These are phyloP conservation scores for Kitagawia praeruptora DNA, from an alignment of 129 eudicot species.

Conservation along the genomic window DNA sequence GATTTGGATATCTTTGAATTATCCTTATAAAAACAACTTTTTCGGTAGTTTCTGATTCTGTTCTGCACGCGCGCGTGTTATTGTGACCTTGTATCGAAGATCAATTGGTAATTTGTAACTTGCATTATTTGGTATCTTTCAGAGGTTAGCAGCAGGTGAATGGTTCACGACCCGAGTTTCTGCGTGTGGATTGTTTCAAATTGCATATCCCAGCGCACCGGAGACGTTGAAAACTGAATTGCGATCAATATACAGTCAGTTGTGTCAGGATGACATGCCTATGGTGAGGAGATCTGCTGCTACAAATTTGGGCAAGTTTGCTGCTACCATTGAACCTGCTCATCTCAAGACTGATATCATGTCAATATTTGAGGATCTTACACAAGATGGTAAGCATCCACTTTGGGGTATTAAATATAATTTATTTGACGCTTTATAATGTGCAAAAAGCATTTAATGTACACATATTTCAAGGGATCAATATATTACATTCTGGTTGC, in stretches of 20 bases:
- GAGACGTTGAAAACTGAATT: constrained; percentile 74
- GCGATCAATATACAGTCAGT: constrained; percentile 70
- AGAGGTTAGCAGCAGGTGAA: constrained; percentile 98
- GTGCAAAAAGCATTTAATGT: neutral
- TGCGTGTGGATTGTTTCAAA: constrained; percentile 92
- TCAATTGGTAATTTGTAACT: neutral
- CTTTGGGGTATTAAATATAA: neutral
- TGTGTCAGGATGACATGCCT: constrained; percentile 99
- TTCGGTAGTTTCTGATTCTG: neutral
- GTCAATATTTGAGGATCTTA: constrained; percentile 92
- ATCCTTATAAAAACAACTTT: neutral
- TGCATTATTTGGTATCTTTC: constrained; percentile 4
- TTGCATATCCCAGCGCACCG: constrained; percentile 94
- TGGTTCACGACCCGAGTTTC: constrained; percentile 99
- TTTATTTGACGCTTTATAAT: neutral
- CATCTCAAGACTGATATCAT: constrained; percentile 83
- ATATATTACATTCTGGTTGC: neutral
- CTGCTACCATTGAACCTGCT: constrained; percentile 86
- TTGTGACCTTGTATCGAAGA: neutral
- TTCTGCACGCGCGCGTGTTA: neutral
- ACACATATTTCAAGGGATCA: neutral
- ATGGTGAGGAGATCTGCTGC: constrained; percentile 99
- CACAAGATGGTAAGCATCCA: constrained; percentile 75
- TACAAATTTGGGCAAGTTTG: constrained; percentile 93
- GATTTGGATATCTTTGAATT: neutral